Base-by-base conservation (phyloP, 2,329 filamentous ascomycete genomes). In the Truncatella angustata region DNA sequence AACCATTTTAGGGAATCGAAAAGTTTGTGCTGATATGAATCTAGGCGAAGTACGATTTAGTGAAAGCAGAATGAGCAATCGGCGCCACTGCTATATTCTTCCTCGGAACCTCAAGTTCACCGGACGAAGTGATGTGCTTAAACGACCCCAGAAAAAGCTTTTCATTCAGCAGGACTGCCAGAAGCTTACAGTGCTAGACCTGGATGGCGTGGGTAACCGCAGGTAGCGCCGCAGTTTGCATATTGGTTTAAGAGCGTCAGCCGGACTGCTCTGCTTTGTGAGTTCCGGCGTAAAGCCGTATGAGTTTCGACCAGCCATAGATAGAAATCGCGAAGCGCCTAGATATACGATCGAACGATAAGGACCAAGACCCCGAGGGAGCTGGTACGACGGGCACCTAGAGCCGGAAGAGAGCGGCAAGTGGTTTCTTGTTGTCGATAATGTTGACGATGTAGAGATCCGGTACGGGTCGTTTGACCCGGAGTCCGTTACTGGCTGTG, bases 291-390 rank as follows among this genome's bases (percentile, higher is more conserved):
- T 62, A 65, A 23, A 73, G 69, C 53, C 55, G 56, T 20, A 67
- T 64, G 20, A 70, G 60, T 51, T 69, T 77, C 53, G 61, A 74
- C 36, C 66, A 71, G 51, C 70, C 70, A 16, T 75, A 69, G 54
- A 48, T 39, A 4, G 62, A 64, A 9, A 64, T 74, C 5, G 66
- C 61, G 3, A 62, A 58, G 36, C 59, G 64, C 58, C 62, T 75
- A n/a, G 46, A 51, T 2, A 58, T 70, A 7, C 42, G 71, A 37
- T 18, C 45, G 10, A 70, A 78, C 2, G 77, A 77, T 46, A 59
- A 79, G 49, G 82, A 82, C 54, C 69, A 72, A 46, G 85, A 88
- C 56, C 61, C 84, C 35, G n/a, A 77, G 80, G 50, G 81, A 85
- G 59, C 77, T 83, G 69, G 84, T 88, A n/a, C n/a, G 60, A n/a